These are phyloP conservation scores for Adansonia rubrostipa DNA, from an alignment of 441 rosid genomes.

Conservation along the genomic window DNA sequence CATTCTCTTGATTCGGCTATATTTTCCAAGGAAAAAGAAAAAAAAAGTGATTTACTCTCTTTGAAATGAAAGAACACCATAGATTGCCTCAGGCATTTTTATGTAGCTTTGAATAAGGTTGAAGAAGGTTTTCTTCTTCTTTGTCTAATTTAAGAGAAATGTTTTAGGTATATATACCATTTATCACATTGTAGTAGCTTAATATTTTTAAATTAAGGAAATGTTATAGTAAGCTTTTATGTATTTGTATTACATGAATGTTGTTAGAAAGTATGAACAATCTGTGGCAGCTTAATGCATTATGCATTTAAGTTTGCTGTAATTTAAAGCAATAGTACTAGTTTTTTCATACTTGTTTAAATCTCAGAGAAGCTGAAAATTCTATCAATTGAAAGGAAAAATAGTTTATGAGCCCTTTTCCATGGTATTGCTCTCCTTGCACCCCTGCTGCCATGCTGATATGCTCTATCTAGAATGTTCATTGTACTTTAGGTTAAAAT, in stretches of 20 bases:
- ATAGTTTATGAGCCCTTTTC: neutral
- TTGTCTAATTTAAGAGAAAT: neutral
- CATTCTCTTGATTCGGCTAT: neutral
- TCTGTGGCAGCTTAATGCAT: neutral
- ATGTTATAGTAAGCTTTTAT: neutral
- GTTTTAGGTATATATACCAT: neutral
- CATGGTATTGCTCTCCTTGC: neutral
- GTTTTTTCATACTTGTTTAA: neutral
- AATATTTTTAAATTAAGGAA: neutral
- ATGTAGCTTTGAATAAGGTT: neutral
- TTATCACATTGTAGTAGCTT: neutral
- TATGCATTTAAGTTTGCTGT: neutral
- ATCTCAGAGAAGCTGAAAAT: neutral
- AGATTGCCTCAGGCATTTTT: neutral
- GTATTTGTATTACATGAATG: neutral
- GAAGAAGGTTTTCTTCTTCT: neutral
- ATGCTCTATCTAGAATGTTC: neutral
- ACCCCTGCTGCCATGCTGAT: neutral
- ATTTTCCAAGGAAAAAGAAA: neutral
- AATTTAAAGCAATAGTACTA: neutral
- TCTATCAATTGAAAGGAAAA: neutral
- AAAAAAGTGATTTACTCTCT: neutral
- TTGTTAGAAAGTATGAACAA: neutral
- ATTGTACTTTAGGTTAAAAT: neutral
- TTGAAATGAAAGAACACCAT: neutral